A percentile compares a stretch with the other conserved stretches of the same genome.
These are phyloP conservation scores for Ogataea kodamae DNA, from an alignment of 805 yeast genomes.

Conservation along the genomic window DNA sequence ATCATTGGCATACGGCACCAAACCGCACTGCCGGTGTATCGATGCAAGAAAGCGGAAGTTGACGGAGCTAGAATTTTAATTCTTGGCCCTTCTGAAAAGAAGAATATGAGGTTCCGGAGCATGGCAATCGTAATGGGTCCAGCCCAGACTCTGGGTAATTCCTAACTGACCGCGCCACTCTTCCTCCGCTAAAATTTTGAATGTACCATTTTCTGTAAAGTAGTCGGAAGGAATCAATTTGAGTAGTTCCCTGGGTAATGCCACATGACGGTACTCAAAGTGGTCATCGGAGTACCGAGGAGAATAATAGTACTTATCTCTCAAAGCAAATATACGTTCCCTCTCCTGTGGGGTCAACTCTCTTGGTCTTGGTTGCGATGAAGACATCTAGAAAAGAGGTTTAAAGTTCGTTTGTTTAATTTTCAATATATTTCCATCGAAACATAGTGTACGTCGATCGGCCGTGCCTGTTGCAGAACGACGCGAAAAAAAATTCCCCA, in stretches of 20 bases:
- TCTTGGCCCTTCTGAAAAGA: slow-evolving; percentile 67
- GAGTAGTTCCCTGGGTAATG: slow-evolving; percentile 93
- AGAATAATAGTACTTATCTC: slow-evolving; percentile 91
- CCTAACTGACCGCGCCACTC: slow-evolving; percentile 97
- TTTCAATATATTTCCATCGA: slow-evolving; percentile 1
- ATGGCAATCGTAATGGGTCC: slow-evolving; percentile 98
- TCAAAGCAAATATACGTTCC: slow-evolving; percentile 83
- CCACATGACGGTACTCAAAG: slow-evolving; percentile 93
- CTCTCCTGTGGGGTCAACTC: slow-evolving; percentile 79
- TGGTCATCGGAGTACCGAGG: slow-evolving; percentile 90
- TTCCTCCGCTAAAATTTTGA: slow-evolving; percentile 85
- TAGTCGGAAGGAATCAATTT: slow-evolving; percentile 92
- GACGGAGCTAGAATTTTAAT: slow-evolving; percentile 9
- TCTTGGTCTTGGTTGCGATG: slow-evolving; percentile 46
- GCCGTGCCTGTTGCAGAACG: slow-evolving; percentile 5
- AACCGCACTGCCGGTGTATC: slow-evolving; percentile 4
- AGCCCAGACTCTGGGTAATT: slow-evolving; percentile 93
- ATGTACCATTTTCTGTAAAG: slow-evolving; percentile 91
- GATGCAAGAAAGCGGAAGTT: slow-evolving; percentile 6
- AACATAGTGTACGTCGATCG: slow-evolving; percentile 8
- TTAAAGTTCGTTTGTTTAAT: slow-evolving; percentile 9
- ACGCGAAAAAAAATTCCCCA: slow-evolving; percentile 8
- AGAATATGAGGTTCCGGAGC: slow-evolving; percentile 98
- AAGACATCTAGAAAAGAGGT: slow-evolving; percentile 24
- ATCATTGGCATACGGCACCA: slow-evolving; percentile 1